These are phyloP conservation scores for Hypoxylon sp. DNA, from an alignment of 2,329 filamentous ascomycete species.

Conservation along the genomic window DNA sequence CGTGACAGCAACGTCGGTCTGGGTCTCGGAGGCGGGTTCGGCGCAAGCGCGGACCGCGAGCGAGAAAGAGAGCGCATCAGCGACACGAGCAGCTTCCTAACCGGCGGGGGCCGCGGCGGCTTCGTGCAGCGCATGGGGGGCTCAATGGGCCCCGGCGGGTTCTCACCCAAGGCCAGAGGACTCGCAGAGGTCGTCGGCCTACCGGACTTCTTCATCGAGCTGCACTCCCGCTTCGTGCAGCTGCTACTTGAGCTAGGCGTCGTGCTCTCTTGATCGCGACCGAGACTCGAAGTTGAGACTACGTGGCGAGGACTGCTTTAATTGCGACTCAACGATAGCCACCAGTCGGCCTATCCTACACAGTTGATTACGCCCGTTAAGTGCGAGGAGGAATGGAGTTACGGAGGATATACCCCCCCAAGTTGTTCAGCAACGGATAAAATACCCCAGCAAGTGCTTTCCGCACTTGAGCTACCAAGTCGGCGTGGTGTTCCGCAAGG, in stretches of 20 bases:
- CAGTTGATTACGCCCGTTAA: background rate
- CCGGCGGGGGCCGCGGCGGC: slow-evolving; percentile 59
- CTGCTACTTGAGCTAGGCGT: slow-evolving; percentile 67
- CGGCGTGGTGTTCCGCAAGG: slow-evolving; percentile 1
- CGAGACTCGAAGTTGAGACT: background rate
- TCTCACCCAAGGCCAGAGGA: slow-evolving; percentile 65
- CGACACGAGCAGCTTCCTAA: slow-evolving; percentile 63
- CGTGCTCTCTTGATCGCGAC: slow-evolving; percentile 55
- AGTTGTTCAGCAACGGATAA: slow-evolving; percentile 17
- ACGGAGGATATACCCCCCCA: slow-evolving; percentile 29
- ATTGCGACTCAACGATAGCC: background rate
- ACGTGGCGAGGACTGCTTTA: slow-evolving; percentile 6
- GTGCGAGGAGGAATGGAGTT: slow-evolving; percentile 10
- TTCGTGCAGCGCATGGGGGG: slow-evolving; percentile 66
- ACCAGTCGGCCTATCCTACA: background rate
- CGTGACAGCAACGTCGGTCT: slow-evolving; percentile 43
- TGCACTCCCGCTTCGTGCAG: slow-evolving; percentile 70
- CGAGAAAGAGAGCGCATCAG: slow-evolving; percentile 42
- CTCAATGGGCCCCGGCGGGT: slow-evolving; percentile 60
- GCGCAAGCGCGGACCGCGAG: slow-evolving; percentile 41
- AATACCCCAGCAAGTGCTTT: slow-evolving; percentile 21
- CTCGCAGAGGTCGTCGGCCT: slow-evolving; percentile 71
- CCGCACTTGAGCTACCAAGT: slow-evolving; percentile 6
- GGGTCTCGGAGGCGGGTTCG: slow-evolving; percentile 41
- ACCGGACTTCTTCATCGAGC: slow-evolving; percentile 73